A percentile compares a stretch with the other conserved stretches of the same genome.
These are phyloP conservation scores for Lachnum nothofagi DNA, from an alignment of 2,329 filamentous ascomycete genomes.

Conservation along the genomic window DNA sequence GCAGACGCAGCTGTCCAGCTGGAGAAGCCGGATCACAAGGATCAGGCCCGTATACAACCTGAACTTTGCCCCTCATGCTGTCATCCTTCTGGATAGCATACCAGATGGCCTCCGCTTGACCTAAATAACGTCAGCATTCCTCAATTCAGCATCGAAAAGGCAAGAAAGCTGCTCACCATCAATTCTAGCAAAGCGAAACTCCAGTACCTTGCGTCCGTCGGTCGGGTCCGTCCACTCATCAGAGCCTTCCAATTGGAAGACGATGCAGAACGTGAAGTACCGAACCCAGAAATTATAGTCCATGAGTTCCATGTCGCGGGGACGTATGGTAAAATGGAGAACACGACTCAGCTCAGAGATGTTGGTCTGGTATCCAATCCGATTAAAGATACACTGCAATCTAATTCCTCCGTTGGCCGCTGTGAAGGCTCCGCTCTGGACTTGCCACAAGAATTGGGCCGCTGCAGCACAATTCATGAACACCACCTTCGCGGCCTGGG, in stretches of 20 bases:
- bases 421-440: too few relatives aligned
- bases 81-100: not conserved
- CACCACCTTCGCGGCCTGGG: constrained; percentile 5
- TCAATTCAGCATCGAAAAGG: too few relatives aligned
- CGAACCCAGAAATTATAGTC: not conserved
- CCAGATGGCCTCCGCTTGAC: constrained; percentile 4
- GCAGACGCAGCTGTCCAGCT: too few relatives aligned
- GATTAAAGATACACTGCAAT: constrained; percentile 4
- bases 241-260: constrained; percentile 3
- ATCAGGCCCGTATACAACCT: constrained; percentile 7
- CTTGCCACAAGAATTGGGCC: not conserved
- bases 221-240: not conserved
- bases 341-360: not conserved
- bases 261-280: constrained; percentile 3
- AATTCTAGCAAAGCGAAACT: constrained; percentile 8
- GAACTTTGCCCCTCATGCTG: not conserved
- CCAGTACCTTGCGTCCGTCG: not conserved
- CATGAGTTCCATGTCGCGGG: not conserved
- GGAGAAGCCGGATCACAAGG: not conserved
- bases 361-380: constrained; percentile 4
- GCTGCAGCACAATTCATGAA: constrained; percentile 4
- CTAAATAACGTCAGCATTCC: too few relatives aligned
- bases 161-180: not conserved
- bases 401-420: too few relatives aligned
- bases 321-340: not conserved